Evolutionary conservation across 495 filamentous ascomycete species (phyloP).

Genomic region (Neurospora sp.): DNA sequence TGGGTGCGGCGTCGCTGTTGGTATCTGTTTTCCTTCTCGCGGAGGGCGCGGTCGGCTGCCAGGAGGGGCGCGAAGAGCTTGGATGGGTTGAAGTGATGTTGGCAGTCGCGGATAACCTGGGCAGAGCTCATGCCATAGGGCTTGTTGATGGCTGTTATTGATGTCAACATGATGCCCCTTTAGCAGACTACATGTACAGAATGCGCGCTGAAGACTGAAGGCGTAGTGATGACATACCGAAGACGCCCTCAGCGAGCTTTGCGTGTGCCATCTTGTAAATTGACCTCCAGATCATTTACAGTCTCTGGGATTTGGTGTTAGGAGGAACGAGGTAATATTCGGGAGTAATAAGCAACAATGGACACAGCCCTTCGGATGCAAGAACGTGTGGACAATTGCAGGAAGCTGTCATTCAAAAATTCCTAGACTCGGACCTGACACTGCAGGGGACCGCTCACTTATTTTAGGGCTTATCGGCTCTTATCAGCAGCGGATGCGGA

Average conservation of each 20-base stretch:
- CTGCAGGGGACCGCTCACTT: background rate
- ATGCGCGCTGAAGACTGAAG: background rate
- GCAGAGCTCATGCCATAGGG: conserved; percentile 75
- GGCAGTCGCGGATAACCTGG: conserved; percentile 75
- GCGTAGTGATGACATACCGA: conserved; percentile 39
- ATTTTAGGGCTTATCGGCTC: background rate
- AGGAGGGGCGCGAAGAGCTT: conserved; percentile 65
- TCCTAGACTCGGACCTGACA: background rate
- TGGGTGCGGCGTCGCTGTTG: conserved; percentile 44
- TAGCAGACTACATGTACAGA: background rate
- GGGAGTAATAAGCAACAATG: background rate
- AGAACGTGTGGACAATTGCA: background rate
- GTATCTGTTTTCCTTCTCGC: conserved; percentile 41
- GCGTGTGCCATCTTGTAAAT: conserved; percentile 42
- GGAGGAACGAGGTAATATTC: background rate
- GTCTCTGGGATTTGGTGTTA: background rate
- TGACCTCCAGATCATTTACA: conserved; percentile 16
- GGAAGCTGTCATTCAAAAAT: background rate
- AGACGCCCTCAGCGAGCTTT: conserved; percentile 63
- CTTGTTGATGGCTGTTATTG: conserved; percentile 73
- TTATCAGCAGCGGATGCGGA: background rate
- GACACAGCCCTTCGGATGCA: background rate
- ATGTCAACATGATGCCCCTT: background rate
- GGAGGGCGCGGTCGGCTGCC: conserved; percentile 40
- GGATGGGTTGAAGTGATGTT: conserved; percentile 74